phyloP scores from a whole-genome alignment of 345 rosid species.

The Corymbia maculata region DNA sequence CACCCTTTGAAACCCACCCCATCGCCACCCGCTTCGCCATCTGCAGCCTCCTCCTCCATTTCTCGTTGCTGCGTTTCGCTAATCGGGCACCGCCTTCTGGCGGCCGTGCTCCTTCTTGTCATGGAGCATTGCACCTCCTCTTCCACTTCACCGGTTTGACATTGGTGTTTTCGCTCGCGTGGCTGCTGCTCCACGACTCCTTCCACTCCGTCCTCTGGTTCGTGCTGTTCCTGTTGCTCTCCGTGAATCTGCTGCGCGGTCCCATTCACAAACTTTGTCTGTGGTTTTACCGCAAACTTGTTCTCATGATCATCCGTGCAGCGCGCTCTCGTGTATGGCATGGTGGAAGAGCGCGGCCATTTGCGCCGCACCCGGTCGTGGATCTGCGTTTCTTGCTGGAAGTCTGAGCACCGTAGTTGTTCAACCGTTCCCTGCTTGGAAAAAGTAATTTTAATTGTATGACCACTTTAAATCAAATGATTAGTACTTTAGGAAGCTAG shows the following conservation, averaged over 20 bases:
- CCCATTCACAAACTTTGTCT: background rate
- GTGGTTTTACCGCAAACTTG: background rate
- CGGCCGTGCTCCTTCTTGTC: background rate
- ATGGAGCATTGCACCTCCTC: background rate
- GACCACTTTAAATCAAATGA: background rate
- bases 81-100: background rate
- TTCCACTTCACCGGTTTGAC: background rate
- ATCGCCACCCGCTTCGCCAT: background rate
- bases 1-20: background rate
- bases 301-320: background rate
- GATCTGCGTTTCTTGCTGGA: background rate
- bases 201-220: background rate
- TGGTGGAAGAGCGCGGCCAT: background rate
- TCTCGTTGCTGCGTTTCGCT: background rate
- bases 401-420: background rate
- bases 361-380: accelerated
- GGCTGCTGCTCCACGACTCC: background rate
- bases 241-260: background rate
- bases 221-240: background rate
- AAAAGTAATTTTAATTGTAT: too few species aligned
- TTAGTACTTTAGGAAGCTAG: background rate
- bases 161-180: background rate
- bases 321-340: background rate
- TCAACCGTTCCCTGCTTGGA: background rate
- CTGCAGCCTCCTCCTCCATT: background rate